Evolutionary conservation across 2,329 filamentous ascomycete species (phyloP), one percentile per base, ranked within the genome.

Genomic region (Phialemonium atrogriseum): DNA sequence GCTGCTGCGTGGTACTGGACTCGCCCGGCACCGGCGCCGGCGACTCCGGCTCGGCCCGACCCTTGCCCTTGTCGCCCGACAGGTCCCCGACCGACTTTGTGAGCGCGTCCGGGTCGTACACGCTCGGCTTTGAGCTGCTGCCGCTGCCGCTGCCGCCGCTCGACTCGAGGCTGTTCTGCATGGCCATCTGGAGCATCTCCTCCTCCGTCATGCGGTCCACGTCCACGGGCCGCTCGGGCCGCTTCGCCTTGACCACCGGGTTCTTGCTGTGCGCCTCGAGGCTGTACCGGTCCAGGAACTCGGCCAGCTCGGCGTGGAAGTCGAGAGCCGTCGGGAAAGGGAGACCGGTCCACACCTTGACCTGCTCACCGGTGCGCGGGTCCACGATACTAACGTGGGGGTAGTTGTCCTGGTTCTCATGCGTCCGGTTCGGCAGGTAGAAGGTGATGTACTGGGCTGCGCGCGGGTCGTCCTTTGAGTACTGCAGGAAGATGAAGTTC

Each of bases 211-310:
- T 89, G 23, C 83, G 77, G 36, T 83, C 82, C 2, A 95, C 74
- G 42, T 89, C 84, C 33, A 84, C 68, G 31, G 74, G 68, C 50
- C 40, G 39, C 34, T 80, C 80, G 27, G 73, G 66, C 34, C 70
- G 70, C 50, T 86, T 82, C 4, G 78, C 69, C 55, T 84, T 85
- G 33, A 86, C 81, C 5, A 98, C 86, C 0, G 91, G 91, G 50
- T 98, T 98, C 62, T 93, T 94, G 52, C 82, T 89, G 49, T 85
- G 81, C 26, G 77, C 75, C 18, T 83, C 85, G 30, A 98, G 66
- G 51, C 88, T 95, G 62, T 96, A 98, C 15, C 91, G 77, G 52
- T 96, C 91, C n/a, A 98, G 73, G 47, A 98, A 98, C 56, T 96
- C 89, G 49, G 86, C 84, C 3, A 98, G 69, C 51, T 95, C 85